These are phyloP conservation scores for Bullera alba DNA, from an alignment of 768 basidiomycete genomes.

Conservation along the genomic window DNA sequence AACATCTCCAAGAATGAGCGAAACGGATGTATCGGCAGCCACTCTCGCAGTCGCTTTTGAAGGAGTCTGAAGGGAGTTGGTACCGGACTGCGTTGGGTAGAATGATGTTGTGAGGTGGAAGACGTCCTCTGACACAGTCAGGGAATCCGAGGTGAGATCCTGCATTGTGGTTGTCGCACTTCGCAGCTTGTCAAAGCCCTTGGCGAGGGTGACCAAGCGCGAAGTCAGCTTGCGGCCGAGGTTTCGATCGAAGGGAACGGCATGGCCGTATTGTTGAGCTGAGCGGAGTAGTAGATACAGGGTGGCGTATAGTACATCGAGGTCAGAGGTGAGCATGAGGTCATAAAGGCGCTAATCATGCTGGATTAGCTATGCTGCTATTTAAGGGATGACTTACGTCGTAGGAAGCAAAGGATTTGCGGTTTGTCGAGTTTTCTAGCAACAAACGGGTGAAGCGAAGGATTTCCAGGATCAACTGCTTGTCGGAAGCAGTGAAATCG, in stretches of 20 bases:
- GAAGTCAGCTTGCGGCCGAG: conserved; percentile 52
- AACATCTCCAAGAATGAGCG: background rate
- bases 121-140: background rate
- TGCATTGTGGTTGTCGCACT: conserved; percentile 71
- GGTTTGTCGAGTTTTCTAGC: conserved; percentile 93
- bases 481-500: conserved; percentile 66
- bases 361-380: background rate
- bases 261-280: conserved; percentile 86
- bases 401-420: conserved; percentile 92
- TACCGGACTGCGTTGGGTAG: background rate
- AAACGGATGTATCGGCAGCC: background rate
- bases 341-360: conserved; percentile 71
- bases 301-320: conserved; percentile 76
- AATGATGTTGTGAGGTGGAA: background rate
- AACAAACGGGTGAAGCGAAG: conserved; percentile 81
- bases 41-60: background rate
- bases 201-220: conserved; percentile 73
- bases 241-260: conserved; percentile 62
- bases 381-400: conserved; percentile 60
- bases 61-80: background rate
- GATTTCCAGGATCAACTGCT: conserved; percentile 69
- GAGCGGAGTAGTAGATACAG: conserved; percentile 83
- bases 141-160: conserved; percentile 52
- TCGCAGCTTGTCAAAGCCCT: conserved; percentile 71
- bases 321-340: conserved; percentile 77